Percentiles rank a stretch among this genome's conserved stretches.
These are phyloP conservation scores for Punica granatum DNA, from an alignment of 345 rosid genomes.

Conservation along the genomic window DNA sequence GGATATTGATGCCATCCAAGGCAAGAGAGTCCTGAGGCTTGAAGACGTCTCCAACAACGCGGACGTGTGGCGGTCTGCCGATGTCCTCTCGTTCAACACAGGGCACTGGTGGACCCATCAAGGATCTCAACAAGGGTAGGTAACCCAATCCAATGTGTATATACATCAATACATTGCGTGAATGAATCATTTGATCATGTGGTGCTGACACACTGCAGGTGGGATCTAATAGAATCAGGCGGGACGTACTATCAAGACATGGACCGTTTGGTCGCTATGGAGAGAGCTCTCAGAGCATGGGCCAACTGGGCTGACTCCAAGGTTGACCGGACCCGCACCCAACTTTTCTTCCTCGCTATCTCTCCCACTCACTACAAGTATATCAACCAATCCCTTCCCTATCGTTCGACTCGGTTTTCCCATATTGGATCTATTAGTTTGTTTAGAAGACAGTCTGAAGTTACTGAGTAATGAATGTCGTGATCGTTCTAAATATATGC, in stretches of 20 bases:
- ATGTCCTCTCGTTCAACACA: constrained; percentile 73
- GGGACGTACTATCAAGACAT: constrained; percentile 70
- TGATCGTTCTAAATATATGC: constrained; percentile 6
- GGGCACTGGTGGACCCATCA: constrained; percentile 98
- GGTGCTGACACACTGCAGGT: constrained; percentile 37
- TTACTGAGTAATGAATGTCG: background rate
- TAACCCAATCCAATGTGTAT: background rate
- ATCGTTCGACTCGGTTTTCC: no score
- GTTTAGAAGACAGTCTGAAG: background rate
- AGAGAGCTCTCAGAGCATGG: constrained; percentile 79
- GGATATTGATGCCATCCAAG: constrained; percentile 64
- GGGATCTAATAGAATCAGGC: constrained; percentile 85
- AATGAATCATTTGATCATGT: background rate
- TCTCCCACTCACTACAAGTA: constrained; percentile 95
- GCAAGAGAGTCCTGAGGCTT: constrained; percentile 59
- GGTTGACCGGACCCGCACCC: constrained; percentile 41
- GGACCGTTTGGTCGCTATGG: constrained; percentile 73
- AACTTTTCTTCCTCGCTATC: constrained; percentile 70
- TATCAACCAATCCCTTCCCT: background rate
- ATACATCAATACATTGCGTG: background rate
- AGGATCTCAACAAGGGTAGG: constrained; percentile 70
- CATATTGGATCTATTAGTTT: no score
- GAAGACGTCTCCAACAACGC: constrained; percentile 70
- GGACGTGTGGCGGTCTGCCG: constrained; percentile 55
- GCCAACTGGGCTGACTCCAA: constrained; percentile 66